Evolutionary conservation across 2,329 filamentous ascomycete species (phyloP).

Genomic region (Leptographium wingfieldii): DNA sequence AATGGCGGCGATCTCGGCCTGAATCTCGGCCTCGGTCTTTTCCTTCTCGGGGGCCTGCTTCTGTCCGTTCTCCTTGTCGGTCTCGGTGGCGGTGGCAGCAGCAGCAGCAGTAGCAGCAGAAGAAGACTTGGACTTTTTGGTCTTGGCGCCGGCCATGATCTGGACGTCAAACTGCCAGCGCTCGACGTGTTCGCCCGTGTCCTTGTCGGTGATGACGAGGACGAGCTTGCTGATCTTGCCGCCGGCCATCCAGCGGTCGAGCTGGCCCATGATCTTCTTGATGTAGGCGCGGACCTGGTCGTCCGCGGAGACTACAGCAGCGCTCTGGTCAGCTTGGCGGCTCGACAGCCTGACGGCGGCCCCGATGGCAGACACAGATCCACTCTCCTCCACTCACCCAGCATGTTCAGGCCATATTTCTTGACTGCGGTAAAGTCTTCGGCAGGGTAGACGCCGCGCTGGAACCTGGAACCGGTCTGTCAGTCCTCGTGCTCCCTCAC

Average conservation of each 20-base stretch:
- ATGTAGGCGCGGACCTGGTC: slow-evolving; percentile 99
- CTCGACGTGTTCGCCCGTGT: slow-evolving; percentile 91
- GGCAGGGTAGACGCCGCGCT: slow-evolving; percentile 74
- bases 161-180: slow-evolving; percentile 84
- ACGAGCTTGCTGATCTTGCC: slow-evolving; percentile 97
- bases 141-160: slow-evolving; percentile 24
- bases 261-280: slow-evolving; percentile 97
- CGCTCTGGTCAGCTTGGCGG: neutral
- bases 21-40: slow-evolving; percentile 88
- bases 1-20: slow-evolving; percentile 88
- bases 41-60: slow-evolving; percentile 55
- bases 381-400: slow-evolving; percentile 34
- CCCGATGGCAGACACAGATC: no score
- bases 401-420: slow-evolving; percentile 99
- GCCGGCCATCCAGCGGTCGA: slow-evolving; percentile 94
- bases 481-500: neutral
- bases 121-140: slow-evolving; percentile 21
- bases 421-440: slow-evolving; percentile 97
- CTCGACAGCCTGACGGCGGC: neutral
- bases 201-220: slow-evolving; percentile 92
- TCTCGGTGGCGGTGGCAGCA: slow-evolving; percentile 19
- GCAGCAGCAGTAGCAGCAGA: slow-evolving; percentile 15
- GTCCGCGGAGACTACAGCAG: slow-evolving; percentile 63
- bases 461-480: slow-evolving; percentile 47
- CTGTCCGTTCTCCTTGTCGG: slow-evolving; percentile 20